Evolutionary conservation across 805 yeast genomes (phyloP), one percentile per base, ranked within the genome.

Genomic region (Candida chilensis): DNA sequence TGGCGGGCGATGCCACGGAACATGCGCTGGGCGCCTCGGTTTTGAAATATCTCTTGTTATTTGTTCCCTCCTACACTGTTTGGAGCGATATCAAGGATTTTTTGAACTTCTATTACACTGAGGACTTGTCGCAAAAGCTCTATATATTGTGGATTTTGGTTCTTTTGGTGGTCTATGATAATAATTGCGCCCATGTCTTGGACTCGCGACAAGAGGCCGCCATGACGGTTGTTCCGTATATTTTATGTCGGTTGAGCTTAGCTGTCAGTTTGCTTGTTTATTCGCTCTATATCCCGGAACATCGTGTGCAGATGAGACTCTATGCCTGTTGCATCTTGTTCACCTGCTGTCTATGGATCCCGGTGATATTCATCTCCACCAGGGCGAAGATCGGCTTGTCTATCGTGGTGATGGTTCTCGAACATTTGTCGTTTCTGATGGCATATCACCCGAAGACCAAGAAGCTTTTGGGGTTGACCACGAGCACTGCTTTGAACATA

Each of bases 1-100:
- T 75, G 27, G 81, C 83, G 1, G 60, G 70, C 4, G 50, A 50
- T 26, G 78, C 78, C 1, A 58, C 70, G 4, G 71, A 65, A 33
- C 46, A 65, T 12, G 74, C 76, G 18, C 47, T 60, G 13, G 77
- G 77, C 22, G 44, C 43, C 3, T 48, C 73, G 0, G 47, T 76
- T 16, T 48, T 66, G 22, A 60, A 60, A 37, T 76, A 74, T 42
- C 31, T 71, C 5, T 40, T 76, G 25, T 44, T 73, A 2, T 76
- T 74, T 33, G 30, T 69, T 13, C 81, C 80, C 0, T 64, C 74
- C n/a, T 78, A 74, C 71, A 65, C 64, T 14, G 69, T 76, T 15
- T 77, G 84, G 83, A 48, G 64, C n/a, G 82, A 75, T 41, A 54
- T 76, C 34, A 71, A 73, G 41, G 81, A 74, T 34, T 63, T 75